Evolutionary conservation across 1,284 basidiomycete species (phyloP).

Genomic region (Afroboletus lepidellus): DNA sequence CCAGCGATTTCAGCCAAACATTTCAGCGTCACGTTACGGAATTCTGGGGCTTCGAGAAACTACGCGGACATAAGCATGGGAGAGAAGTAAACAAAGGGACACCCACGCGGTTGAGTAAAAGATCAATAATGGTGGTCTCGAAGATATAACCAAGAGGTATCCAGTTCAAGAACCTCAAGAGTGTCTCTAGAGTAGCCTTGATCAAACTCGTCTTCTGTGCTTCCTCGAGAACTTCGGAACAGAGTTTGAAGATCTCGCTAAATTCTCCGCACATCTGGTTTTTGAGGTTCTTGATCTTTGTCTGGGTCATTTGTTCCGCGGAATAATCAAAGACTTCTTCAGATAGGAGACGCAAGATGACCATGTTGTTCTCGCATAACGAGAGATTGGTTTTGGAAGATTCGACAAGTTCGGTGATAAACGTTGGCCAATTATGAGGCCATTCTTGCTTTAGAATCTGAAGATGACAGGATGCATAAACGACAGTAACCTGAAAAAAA

Average conservation of each 20-base stretch:
- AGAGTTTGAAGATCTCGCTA: conserved; percentile 93
- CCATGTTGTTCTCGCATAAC: conserved; percentile 99
- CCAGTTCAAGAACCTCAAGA: conserved; percentile 98
- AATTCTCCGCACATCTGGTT: conserved; percentile 98
- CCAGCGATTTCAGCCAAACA: conserved; percentile 97
- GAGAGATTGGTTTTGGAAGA: conserved; percentile 96
- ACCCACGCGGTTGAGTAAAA: conserved; percentile 84
- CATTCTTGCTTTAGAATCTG: conserved; percentile 99
- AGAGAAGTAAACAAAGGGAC: conserved; percentile 6
- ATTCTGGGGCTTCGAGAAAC: conserved; percentile 97
- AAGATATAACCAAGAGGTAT: conserved; percentile 99
- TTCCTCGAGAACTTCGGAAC: conserved; percentile 94
- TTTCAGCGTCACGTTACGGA: conserved; percentile 96
- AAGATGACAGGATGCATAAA: conserved; percentile 10
- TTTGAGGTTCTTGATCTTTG: conserved; percentile 97
- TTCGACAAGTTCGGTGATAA: conserved; percentile 96
- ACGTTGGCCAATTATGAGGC: conserved; percentile 99
- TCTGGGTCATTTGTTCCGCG: conserved; percentile 98
- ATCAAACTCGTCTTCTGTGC: conserved; percentile 97
- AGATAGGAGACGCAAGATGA: conserved; percentile 95
- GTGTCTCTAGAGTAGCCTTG: conserved; percentile 93
- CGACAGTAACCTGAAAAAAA: not conserved
- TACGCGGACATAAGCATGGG: conserved; percentile 35
- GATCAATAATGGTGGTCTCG: conserved; percentile 97
- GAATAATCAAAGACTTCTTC: conserved; percentile 99